These are phyloP conservation scores for Fusarium sp. DNA, from an alignment of 2,329 filamentous ascomycete genomes.

Conservation along the genomic window DNA sequence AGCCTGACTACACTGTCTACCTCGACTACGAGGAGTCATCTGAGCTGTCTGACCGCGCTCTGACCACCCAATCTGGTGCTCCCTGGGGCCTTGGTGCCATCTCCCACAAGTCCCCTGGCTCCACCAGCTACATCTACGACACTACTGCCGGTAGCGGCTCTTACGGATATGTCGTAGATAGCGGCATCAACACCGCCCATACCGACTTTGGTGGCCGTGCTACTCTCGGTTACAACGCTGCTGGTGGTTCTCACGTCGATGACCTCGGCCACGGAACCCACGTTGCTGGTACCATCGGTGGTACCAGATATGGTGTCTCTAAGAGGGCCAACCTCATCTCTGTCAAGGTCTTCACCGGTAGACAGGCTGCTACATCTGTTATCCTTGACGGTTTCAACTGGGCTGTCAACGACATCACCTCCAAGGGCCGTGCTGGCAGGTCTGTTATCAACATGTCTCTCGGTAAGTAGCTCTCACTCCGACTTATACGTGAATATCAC, in stretches of 20 bases:
- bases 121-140: constrained; percentile 62
- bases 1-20: constrained; percentile 43
- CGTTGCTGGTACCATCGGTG: constrained; percentile 56
- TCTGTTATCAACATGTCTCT: constrained; percentile 59
- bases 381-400: constrained; percentile 59
- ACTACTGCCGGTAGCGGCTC: constrained; percentile 62
- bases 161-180: constrained; percentile 72
- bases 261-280: constrained; percentile 59
- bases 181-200: constrained; percentile 68
- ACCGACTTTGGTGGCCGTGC: constrained; percentile 63
- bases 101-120: constrained; percentile 46
- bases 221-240: constrained; percentile 56
- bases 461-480: constrained; percentile 29
- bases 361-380: constrained; percentile 42
- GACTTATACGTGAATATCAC: background rate
- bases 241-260: constrained; percentile 50
- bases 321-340: constrained; percentile 52
- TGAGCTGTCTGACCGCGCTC: constrained; percentile 39
- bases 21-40: constrained; percentile 33
- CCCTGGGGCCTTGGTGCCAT: constrained; percentile 46
- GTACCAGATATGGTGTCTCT: constrained; percentile 58
- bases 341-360: constrained; percentile 51
- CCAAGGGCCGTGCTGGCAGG: constrained; percentile 51
- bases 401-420: constrained; percentile 53
- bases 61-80: constrained; percentile 42